Evolutionary conservation across 257 asterid species (phyloP), one percentile per base, ranked within the genome.

Genomic region (Nicotiana noctiflora): DNA sequence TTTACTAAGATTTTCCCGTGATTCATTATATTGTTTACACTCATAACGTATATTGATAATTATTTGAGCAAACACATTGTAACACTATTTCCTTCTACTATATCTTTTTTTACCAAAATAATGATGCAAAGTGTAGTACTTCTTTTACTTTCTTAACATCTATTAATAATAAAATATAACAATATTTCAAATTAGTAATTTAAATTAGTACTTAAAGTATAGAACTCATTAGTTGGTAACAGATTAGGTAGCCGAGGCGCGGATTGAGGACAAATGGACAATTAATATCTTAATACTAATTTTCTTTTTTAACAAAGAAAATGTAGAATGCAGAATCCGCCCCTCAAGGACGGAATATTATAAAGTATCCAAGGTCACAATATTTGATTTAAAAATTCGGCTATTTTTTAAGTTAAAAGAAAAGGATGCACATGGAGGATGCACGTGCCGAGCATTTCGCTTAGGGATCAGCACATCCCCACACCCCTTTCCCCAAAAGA

Each of bases 401-500:
- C n/a, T 66, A 66, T 34, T 32, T 67, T 18, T 37, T 0, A 46
- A 46, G 1, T 49, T 9, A 2, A 70, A 5, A 70, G 8, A 18
- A 18, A 6, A 44, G 37, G 13, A 1, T 13, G 78, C 78, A 72
- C 78, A 72, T 72, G 78, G 78, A 6, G n/a, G 70, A 8, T 67
- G 89, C 92, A 91, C 93, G 93, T 91, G 92, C 87, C 70, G 88
- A 51, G 79, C 88, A 86, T 83, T 90, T 85, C 86, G 89, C 86
- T 84, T 86, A 79, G 92, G 94, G 94, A 88, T 90, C 92, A 83
- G 86, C 80, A 70, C 57, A 40, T 19, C 57, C 65, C 83, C 77
- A 7, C 89, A 79, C 85, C 60, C 86, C 76, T 79, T 56, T 68
- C 46, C 7, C 57, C 77, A 5, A 31, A 40, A 19, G 44, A 29